Evolutionary conservation across 2,329 filamentous ascomycete species (phyloP).

Genomic region (Rutstroemia sp.): DNA sequence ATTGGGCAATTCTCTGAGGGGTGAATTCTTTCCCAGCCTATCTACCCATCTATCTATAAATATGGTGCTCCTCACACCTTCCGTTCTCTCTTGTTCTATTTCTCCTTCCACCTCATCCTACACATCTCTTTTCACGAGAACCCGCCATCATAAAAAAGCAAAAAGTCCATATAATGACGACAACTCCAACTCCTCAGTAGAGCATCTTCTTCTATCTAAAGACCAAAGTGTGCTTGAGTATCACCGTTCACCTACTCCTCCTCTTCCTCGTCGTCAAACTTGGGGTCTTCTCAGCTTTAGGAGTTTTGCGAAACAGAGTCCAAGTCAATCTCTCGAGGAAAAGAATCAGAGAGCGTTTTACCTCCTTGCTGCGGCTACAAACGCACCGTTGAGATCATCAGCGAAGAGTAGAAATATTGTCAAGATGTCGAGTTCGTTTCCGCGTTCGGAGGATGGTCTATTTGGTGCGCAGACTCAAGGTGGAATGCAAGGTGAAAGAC

Average conservation of each 20-base stretch:
- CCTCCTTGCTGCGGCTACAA: neutral
- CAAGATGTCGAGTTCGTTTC: neutral
- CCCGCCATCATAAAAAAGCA: neutral
- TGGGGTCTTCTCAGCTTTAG: no score
- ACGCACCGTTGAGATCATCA: neutral
- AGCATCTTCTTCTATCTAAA: constrained; percentile 1
- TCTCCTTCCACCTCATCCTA: constrained; percentile 2
- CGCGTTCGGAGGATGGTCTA: neutral
- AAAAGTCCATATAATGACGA: no score
- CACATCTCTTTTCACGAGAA: neutral
- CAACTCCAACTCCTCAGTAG: neutral
- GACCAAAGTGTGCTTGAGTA: neutral
- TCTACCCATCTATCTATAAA: neutral
- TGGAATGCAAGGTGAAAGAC: constrained; percentile 7
- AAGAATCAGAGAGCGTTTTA: neutral
- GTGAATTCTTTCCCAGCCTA: neutral
- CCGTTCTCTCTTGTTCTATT: neutral
- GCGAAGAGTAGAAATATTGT: no score
- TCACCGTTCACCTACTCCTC: neutral
- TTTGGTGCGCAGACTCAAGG: no score
- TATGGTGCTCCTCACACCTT: constrained; percentile 1
- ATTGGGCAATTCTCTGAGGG: no score
- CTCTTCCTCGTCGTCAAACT: no score
- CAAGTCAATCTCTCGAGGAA: no score
- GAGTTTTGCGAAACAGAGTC: no score